These are phyloP conservation scores for Biscogniauxia marginata DNA, from an alignment of 2,329 filamentous ascomycete species.

Conservation along the genomic window DNA sequence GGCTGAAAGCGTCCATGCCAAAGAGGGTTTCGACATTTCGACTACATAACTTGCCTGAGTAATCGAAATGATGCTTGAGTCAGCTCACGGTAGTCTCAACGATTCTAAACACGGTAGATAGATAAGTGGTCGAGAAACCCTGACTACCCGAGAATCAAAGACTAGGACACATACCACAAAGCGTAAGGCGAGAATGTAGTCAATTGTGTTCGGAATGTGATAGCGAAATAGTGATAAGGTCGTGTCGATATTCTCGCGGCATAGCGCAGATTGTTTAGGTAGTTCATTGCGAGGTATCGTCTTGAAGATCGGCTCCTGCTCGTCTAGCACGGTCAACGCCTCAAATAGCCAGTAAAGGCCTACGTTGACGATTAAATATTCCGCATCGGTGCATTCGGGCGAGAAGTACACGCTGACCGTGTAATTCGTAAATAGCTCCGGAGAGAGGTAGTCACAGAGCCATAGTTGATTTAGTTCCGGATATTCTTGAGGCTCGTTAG, in stretches of 20 bases:
- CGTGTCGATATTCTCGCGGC: slow-evolving; percentile 50
- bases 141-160: neutral
- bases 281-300: slow-evolving; percentile 15
- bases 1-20: slow-evolving; percentile 63
- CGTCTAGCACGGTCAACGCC: slow-evolving; percentile 41
- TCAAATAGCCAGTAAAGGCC: slow-evolving; percentile 51
- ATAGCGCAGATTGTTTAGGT: slow-evolving; percentile 40
- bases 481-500: neutral
- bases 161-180: slow-evolving; percentile 45
- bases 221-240: slow-evolving; percentile 52
- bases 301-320: slow-evolving; percentile 19
- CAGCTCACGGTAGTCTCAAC: no score
- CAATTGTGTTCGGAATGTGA: slow-evolving; percentile 52
- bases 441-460: neutral
- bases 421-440: slow-evolving; percentile 40
- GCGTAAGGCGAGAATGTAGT: slow-evolving; percentile 58
- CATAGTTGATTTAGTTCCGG: neutral
- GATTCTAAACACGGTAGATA: no score
- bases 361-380: slow-evolving; percentile 48
- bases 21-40: slow-evolving; percentile 59
- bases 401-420: slow-evolving; percentile 49
- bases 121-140: no score
- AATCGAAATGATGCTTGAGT: neutral
- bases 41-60: slow-evolving; percentile 59
- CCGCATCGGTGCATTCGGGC: slow-evolving; percentile 46